Evolutionary conservation across 345 rosid species (phyloP), one percentile per base, ranked within the genome.

Genomic region (Pistacia integerrima): DNA sequence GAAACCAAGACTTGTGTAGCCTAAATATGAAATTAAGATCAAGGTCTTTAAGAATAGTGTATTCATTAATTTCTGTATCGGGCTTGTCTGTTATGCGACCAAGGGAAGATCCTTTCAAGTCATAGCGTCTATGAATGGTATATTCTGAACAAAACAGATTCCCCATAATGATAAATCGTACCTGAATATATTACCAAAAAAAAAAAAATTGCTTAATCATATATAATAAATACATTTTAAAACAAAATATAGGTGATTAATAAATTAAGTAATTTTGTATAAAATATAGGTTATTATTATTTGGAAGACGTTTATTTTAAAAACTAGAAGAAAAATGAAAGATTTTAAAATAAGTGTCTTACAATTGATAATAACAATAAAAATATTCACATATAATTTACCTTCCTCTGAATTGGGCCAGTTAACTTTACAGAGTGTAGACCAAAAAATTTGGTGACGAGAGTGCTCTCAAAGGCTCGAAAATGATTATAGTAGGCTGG

Each of bases 81-180:
- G 93, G 94, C 82, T 93, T 94, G 54, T 91, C 93, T 1, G 97
- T 94, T 70, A 81, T 84, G 67, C 98, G 97, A 17, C 98, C 98
- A 17, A 93, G 92, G 5, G 98, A 93, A 25, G 98, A 94, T 69
- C 98, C 97, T 87, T 94, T 94, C 82, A 94, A 84, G 81, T 94
- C 98, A 63, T 91, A 93, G 18, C 92, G 91, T 77, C 97, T 91
- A 69, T 94, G 95, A 62, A 94, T 89, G 8, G 82, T 78, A 57
- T 89, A 90, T 76, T 93, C 98, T 0, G 98, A 90, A 33, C 97
- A 90, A 72, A 94, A 89, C 1, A 94, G 97, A 51, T 94, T 94
- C 48, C 98, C 98, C 97, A 94, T 94, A 3, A 94, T 91, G 58
- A 94, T 86, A 78, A 94, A 94, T 25, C 97, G 87, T 67, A 94